Conservation (phyloP, 2,329 filamentous ascomycete genomes). For the Aureobasidium mangrovei region DNA sequence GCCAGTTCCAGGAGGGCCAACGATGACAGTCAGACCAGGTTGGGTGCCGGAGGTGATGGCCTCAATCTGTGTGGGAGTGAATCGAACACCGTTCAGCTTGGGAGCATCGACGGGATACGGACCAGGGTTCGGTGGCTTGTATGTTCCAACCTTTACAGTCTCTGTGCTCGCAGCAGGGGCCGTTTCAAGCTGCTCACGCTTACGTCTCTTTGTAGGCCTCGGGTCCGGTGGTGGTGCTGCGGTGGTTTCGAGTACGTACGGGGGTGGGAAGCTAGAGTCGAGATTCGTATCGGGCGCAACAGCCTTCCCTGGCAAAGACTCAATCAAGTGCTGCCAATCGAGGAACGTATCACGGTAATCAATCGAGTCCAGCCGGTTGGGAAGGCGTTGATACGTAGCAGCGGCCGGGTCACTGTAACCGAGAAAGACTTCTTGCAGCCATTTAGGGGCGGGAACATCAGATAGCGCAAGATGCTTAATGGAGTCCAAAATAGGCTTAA, state of each 20-base stretch:
- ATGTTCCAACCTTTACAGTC: slow-evolving; percentile 75
- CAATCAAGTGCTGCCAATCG: slow-evolving; percentile 87
- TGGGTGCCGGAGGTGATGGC: slow-evolving; percentile 91
- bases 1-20: slow-evolving; percentile 90
- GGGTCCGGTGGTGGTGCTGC: slow-evolving; percentile 37
- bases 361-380: slow-evolving; percentile 67
- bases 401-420: slow-evolving; percentile 89
- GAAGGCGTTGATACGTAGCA: slow-evolving; percentile 74
- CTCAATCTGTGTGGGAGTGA: slow-evolving; percentile 84
- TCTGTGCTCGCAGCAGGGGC: slow-evolving; percentile 50
- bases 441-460: slow-evolving; percentile 75
- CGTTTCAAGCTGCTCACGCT: slow-evolving; percentile 65
- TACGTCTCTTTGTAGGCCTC: slow-evolving; percentile 71
- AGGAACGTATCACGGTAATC: slow-evolving; percentile 93
- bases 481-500: slow-evolving; percentile 85
- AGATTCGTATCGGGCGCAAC: slow-evolving; percentile 69
- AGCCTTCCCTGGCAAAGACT: slow-evolving; percentile 79
- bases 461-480: slow-evolving; percentile 79
- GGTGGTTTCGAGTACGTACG: slow-evolving; percentile 69
- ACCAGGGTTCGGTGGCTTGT: slow-evolving; percentile 78
- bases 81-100: slow-evolving; percentile 73
- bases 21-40: slow-evolving; percentile 84
- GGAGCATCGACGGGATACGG: slow-evolving; percentile 81
- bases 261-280: slow-evolving; percentile 68
- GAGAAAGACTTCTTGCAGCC: slow-evolving; percentile 96